A percentile compares a stretch with the other conserved stretches of the same genome.
Conservation (phyloP, 2,329 filamentous ascomycete genomes). For the Elsinoe necatrix region DNA sequence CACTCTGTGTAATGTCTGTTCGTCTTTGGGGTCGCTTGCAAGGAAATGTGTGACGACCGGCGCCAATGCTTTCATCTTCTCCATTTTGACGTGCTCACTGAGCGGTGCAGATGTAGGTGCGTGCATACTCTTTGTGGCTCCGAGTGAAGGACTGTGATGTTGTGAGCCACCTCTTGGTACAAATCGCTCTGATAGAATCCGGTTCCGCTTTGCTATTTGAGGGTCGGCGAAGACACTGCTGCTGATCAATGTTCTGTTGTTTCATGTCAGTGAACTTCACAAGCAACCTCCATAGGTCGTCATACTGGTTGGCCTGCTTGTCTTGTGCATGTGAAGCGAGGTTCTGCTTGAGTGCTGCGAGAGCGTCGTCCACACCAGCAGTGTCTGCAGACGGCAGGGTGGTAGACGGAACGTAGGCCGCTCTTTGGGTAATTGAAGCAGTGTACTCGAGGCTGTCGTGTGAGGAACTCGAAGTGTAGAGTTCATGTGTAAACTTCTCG, state of each 20-base stretch:
- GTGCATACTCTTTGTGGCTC: slow-evolving; percentile 28
- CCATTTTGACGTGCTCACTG: slow-evolving; percentile 24
- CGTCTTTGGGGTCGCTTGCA: slow-evolving; percentile 43
- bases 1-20: slow-evolving; percentile 39
- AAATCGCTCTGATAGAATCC: slow-evolving; percentile 20
- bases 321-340: slow-evolving; percentile 52
- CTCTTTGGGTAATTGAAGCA: slow-evolving; percentile 49
- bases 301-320: slow-evolving; percentile 52
- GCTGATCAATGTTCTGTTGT: slow-evolving; percentile 26
- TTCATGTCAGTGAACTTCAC: slow-evolving; percentile 29
- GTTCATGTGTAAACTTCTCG: slow-evolving; percentile 48
- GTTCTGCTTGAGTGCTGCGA: slow-evolving; percentile 51
- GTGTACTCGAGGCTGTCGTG: slow-evolving; percentile 44
- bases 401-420: slow-evolving; percentile 31
- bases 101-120: slow-evolving; percentile 36
- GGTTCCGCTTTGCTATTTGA: slow-evolving; percentile 24
- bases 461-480: slow-evolving; percentile 43
- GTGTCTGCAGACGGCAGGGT: slow-evolving; percentile 47
- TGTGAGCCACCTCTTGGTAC: slow-evolving; percentile 25
- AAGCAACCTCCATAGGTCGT: slow-evolving; percentile 30
- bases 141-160: slow-evolving; percentile 33
- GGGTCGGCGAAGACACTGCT: slow-evolving; percentile 27
- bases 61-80: slow-evolving; percentile 36
- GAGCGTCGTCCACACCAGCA: slow-evolving; percentile 50
- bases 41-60: slow-evolving; percentile 45